phyloP scores from a whole-genome alignment of 257 asterid species.

The Gentiana dahurica region DNA sequence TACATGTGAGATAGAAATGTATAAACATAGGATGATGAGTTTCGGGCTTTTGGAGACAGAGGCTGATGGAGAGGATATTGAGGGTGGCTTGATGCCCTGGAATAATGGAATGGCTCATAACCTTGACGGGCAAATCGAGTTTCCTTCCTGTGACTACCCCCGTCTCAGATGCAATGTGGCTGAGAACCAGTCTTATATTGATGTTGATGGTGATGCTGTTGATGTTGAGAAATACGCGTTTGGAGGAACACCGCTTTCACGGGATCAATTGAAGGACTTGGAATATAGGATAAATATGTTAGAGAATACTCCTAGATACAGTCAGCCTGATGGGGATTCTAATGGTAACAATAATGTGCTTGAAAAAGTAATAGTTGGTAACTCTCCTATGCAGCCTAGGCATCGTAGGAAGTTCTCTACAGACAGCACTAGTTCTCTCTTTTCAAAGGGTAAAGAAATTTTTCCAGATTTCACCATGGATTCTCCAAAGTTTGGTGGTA shows the following conservation, averaged over 20 bases:
- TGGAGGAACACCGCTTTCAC: conserved; percentile 57
- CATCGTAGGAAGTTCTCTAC: conserved; percentile 51
- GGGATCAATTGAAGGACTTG: conserved; percentile 57
- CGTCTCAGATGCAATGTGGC: conserved; percentile 64
- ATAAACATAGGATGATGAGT: conserved; percentile 84
- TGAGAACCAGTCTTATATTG: conserved; percentile 31
- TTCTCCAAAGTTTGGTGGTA: conserved; percentile 47
- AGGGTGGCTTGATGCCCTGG: conserved; percentile 18
- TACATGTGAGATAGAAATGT: conserved; percentile 62
- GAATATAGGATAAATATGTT: conserved; percentile 63
- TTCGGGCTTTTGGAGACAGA: conserved; percentile 68
- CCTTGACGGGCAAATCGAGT: conserved; percentile 32
- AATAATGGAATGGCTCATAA: conserved; percentile 37
- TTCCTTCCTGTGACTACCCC: conserved; percentile 34
- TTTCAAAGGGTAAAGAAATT: conserved; percentile 30
- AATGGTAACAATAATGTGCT: conserved; percentile 37
- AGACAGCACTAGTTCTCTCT: conserved; percentile 44
- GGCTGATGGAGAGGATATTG: conserved; percentile 38
- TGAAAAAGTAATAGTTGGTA: conserved; percentile 67
- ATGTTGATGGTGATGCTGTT: conserved; percentile 42
- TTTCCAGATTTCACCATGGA: conserved; percentile 31
- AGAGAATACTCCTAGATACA: conserved; percentile 62
- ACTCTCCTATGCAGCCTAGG: conserved; percentile 52
- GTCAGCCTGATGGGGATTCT: conserved; percentile 48
- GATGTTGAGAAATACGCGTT: conserved; percentile 71